Conservation (phyloP, 495 filamentous ascomycete species). For the Hyaloscypha variabilis region DNA sequence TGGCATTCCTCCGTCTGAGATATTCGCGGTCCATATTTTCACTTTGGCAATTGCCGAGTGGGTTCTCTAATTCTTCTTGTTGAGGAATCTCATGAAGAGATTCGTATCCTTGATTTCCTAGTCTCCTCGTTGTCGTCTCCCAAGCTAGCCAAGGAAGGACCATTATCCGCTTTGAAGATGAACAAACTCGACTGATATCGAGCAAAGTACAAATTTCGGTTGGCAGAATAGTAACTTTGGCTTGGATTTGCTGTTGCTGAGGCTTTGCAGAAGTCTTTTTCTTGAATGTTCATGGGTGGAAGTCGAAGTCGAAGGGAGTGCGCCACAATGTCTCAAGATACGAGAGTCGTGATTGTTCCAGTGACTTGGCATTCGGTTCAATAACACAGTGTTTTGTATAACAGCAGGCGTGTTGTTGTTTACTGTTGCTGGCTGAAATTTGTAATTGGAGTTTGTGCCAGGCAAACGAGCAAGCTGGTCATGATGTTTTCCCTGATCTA, state of each 20-base stretch:
- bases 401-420: background rate
- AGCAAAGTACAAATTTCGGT: background rate
- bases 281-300: background rate
- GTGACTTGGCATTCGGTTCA: background rate
- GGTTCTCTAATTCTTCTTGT: background rate
- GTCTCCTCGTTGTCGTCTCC: background rate
- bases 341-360: constrained; percentile 6
- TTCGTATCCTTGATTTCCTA: background rate
- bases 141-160: background rate
- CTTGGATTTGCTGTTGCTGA: background rate
- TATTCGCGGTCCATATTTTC: constrained; percentile 7
- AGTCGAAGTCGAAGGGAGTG: background rate
- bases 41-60: background rate
- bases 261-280: constrained; percentile 13
- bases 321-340: constrained; percentile 6
- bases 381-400: background rate
- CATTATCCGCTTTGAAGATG: background rate
- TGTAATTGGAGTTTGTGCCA: background rate
- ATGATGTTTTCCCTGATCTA: constrained; percentile 1
- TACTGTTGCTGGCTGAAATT: background rate
- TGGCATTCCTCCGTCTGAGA: constrained; percentile 21
- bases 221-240: constrained; percentile 4
- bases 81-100: constrained; percentile 1
- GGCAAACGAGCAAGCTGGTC: background rate
- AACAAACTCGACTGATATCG: constrained; percentile 4